Base-by-base conservation (phyloP, 2,329 filamentous ascomycete genomes). In the Thielaviopsis euricoi region DNA sequence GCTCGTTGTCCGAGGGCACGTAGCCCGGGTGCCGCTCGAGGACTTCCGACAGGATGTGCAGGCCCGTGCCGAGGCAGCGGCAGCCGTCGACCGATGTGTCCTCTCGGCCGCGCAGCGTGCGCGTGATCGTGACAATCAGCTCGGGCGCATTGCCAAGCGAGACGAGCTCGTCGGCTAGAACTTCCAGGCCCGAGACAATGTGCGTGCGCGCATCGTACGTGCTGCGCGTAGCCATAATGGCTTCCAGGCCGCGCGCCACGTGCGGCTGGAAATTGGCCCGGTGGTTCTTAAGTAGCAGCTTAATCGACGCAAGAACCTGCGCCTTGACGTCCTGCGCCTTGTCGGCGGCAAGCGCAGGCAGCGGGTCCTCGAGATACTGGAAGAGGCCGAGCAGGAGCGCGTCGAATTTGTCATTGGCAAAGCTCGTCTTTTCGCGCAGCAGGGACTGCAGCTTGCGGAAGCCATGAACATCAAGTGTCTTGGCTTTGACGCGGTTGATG, bases 401-500 rank as follows among this genome's bases (percentile, higher is more conserved):
- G 62, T 85, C 79, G 61, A 88, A 89, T 62, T 80, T 85, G 53
- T 84, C 80, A 60, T 84, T 79, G 1, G 77, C 76, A 66, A 86
- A 81, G 15, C 81, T 76, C 64, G 77, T 78, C 65, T 76, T 79
- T 60, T 86, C 83, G 62, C 85, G 82, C 60, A 89, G 77, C 62
- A 89, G 77, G 46, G 83, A 83, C 67, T 90, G 86, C 53, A 90
- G 74, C 65, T 87, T 86, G 56, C 86, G 80, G 74, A 90, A 89
- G 58, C 86, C 86, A 66, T 89, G 86, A 3, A 87, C 85, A 66
- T 90, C 87, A n/a, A 91, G 77, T 0, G 81, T 81, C 64, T 81
- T 81, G 29, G 79, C 76, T 63, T 82, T 82, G 63, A 90, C 83
- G 62, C 86, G 85, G 55, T 81, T 74, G 63, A 90, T 86, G 54